Conservation (phyloP, 768 basidiomycete genomes). For the Pulveroboletus sp. region DNA sequence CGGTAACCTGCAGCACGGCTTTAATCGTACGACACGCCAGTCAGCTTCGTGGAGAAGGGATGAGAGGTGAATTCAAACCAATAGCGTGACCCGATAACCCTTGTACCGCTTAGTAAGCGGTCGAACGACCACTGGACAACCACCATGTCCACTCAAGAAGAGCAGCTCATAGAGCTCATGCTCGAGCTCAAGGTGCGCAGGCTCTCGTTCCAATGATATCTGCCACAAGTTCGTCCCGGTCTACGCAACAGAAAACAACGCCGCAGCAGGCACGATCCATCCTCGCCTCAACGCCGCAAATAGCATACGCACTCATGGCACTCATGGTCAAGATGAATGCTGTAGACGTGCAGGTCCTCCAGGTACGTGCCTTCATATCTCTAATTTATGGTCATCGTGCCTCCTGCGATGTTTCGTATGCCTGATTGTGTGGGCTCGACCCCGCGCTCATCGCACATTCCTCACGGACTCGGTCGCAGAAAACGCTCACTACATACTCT, state of each 20-base stretch:
- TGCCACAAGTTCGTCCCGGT: conserved; percentile 2
- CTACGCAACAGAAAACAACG: conserved; percentile 58
- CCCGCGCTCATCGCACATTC: not conserved
- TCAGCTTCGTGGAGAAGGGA: not conserved
- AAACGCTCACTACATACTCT: conserved; percentile 56
- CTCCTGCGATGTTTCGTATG: not conserved
- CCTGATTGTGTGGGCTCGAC: not conserved
- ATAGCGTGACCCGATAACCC: too few species aligned
- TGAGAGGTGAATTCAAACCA: too few species aligned
- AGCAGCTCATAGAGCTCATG: conserved; percentile 69
- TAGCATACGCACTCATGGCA: conserved; percentile 70
- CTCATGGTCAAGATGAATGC: conserved; percentile 78
- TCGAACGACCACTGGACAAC: not conserved
- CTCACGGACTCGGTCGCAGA: conserved; percentile 33
- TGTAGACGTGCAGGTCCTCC: conserved; percentile 69
- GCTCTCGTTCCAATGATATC: too few species aligned
- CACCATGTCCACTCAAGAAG: conserved; percentile 53
- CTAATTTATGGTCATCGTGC: not conserved
- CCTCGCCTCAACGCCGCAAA: conserved; percentile 67
- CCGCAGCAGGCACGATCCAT: conserved; percentile 64
- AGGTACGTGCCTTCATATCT: conserved; percentile 38
- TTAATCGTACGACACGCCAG: too few species aligned
- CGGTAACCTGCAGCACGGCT: not conserved
- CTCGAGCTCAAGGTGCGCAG: conserved; percentile 58
- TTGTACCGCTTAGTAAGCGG: conserved; percentile 14